Conservation (phyloP, 495 filamentous ascomycete species). For the Aspergillus kassunensis region DNA sequence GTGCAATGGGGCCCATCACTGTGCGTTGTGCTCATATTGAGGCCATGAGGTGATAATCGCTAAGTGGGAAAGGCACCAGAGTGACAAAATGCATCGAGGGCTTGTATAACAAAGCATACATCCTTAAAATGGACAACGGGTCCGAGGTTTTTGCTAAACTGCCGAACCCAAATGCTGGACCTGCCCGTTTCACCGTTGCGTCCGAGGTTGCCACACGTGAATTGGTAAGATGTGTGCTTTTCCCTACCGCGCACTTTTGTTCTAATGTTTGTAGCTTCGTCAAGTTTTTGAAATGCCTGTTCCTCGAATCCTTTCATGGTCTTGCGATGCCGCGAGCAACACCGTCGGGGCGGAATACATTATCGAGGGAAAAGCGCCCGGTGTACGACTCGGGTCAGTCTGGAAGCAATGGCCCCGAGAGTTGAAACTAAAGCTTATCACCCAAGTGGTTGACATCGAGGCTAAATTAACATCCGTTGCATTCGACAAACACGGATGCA, state of each 20-base stretch:
- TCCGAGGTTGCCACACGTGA: conserved; percentile 4
- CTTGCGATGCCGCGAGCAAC: neutral
- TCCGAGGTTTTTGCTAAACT: conserved; percentile 18
- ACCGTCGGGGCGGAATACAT: conserved; percentile 10
- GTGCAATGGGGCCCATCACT: too few species aligned
- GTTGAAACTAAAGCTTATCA: too few species aligned
- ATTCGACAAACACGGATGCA: too few species aligned
- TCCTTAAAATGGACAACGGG: conserved; percentile 29
- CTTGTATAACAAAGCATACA: conserved; percentile 32
- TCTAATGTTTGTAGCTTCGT: too few species aligned
- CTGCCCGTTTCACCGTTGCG: neutral
- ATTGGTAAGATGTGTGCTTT: too few species aligned
- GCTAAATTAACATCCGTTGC: too few species aligned
- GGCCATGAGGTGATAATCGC: too few species aligned
- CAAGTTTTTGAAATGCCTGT: too few species aligned
- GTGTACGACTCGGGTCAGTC: neutral
- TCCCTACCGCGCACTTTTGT: too few species aligned
- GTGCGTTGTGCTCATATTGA: too few species aligned
- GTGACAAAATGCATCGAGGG: conserved; percentile 22
- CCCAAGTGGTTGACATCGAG: too few species aligned
- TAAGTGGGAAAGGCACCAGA: neutral
- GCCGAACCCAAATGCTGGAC: conserved; percentile 3
- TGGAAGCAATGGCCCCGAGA: neutral
- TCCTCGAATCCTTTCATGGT: conserved; percentile 1
- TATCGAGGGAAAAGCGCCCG: neutral